Evolutionary conservation across 129 eudicot genomes (phyloP).

Genomic region (Pulicaria dysenterica): DNA sequence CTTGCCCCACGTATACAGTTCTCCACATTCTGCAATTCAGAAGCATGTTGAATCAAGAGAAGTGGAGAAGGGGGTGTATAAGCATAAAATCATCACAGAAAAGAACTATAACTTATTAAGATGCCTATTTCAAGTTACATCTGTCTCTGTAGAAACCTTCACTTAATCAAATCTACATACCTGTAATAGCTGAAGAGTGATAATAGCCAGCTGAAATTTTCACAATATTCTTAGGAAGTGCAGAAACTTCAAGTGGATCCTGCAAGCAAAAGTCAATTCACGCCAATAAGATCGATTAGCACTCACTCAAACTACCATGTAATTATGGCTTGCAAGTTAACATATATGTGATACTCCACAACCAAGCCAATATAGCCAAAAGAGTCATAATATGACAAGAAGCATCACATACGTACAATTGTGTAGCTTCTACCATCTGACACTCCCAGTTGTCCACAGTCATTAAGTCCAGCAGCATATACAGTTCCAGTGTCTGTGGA

Average conservation of each 20-base stretch:
- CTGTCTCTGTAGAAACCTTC: not conserved
- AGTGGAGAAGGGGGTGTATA: no score
- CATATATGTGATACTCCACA: not conserved
- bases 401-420: conserved; percentile 54
- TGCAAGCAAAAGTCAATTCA: conserved; percentile 36
- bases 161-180: conserved; percentile 33
- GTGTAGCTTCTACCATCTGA: conserved; percentile 60
- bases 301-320: not conserved
- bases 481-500: conserved; percentile 78
- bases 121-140: conserved; percentile 6
- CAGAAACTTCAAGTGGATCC: conserved; percentile 76
- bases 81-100: no score
- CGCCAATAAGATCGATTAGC: conserved; percentile 1
- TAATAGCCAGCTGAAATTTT: conserved; percentile 81
- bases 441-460: conserved; percentile 89
- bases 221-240: conserved; percentile 58
- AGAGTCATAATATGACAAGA: not conserved
- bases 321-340: conserved; percentile 13
- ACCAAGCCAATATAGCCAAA: not conserved
- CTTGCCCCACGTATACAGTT: conserved; percentile 93
- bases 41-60: conserved; percentile 10
- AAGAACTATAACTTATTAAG: not conserved
- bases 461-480: conserved; percentile 93
- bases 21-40: conserved; percentile 77
- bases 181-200: conserved; percentile 96